Conservation (phyloP, 164 flowering plant genomes). For the Paratinospora sagittata region DNA sequence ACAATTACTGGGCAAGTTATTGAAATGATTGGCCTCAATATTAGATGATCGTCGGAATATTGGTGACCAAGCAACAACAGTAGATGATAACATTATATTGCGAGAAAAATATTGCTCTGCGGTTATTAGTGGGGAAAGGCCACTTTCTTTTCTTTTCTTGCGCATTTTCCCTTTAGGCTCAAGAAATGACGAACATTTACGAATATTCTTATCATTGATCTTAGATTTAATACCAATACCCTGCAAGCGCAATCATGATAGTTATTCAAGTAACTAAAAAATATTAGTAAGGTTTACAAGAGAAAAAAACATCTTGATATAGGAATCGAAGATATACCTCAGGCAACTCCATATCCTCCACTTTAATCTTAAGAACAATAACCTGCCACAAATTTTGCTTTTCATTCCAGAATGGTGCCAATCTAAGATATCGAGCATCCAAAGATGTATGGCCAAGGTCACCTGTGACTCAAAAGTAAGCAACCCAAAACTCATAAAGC, state of each 20-base stretch:
- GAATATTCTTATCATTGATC: constrained; percentile 11
- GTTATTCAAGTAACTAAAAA: not conserved
- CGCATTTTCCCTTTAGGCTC: constrained; percentile 17
- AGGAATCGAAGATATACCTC: constrained; percentile 19
- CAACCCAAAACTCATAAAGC: constrained; percentile 1
- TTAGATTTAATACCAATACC: constrained; percentile 4
- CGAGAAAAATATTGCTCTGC: constrained; percentile 72
- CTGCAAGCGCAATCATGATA: constrained; percentile 8
- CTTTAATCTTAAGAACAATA: constrained; percentile 20
- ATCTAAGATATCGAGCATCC: constrained; percentile 25
- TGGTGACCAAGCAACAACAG: constrained; percentile 88
- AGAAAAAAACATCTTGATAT: not conserved
- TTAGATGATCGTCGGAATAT: constrained; percentile 33
- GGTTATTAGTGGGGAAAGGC: constrained; percentile 27
- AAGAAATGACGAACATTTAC: constrained; percentile 11
- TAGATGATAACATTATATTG: constrained; percentile 58
- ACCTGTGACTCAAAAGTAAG: constrained; percentile 21
- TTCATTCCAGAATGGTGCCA: constrained; percentile 34
- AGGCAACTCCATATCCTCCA: constrained; percentile 8
- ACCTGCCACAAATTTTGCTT: constrained; percentile 27
- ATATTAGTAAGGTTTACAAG: not conserved
- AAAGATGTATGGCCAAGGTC: constrained; percentile 15
- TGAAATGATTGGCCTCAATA: constrained; percentile 16
- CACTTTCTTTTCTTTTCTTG: constrained; percentile 16
- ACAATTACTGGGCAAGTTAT: constrained; percentile 28